Conservation (phyloP, 163 green algal genomes). For the Chlorella variabilis region DNA sequence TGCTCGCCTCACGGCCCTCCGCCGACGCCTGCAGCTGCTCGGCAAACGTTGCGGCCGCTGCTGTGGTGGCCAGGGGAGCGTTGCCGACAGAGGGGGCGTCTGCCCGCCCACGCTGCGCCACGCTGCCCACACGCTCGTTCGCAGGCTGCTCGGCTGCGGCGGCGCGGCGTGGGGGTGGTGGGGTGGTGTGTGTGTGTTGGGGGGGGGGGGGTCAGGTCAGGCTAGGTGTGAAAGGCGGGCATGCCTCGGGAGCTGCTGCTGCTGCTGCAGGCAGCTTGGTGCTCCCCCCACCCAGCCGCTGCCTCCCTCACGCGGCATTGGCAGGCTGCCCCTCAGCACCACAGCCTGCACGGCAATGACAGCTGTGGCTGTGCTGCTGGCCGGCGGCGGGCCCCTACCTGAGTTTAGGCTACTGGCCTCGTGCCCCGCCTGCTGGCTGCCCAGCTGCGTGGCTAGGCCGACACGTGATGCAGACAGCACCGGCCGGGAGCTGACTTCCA, state of each 20-base stretch:
- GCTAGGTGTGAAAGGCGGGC: no score
- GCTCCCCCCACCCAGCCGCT: no score
- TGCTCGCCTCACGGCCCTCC: constrained; percentile 28
- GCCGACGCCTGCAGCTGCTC: not conserved
- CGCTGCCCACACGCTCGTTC: constrained; percentile 30
- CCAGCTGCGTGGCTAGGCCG: constrained; percentile 14
- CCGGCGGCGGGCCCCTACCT: no score
- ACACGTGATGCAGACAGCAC: constrained; percentile 15
- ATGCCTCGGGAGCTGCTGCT: no score
- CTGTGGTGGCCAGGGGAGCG: constrained; percentile 9
- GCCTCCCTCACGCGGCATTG: no score
- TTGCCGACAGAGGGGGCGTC: constrained; percentile 39
- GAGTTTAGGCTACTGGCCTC: constrained; percentile 41
- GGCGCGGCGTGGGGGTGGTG: not conserved
- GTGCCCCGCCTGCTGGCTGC: constrained; percentile 26
- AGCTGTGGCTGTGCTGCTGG: no score
- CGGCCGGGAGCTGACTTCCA: constrained; percentile 28
- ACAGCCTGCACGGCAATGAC: no score
- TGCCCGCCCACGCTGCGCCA: not conserved
- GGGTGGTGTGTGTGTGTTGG: not conserved
- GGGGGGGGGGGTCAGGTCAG: not conserved
- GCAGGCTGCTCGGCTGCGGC: constrained; percentile 28
- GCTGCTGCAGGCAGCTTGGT: no score
- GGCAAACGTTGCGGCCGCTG: not conserved
- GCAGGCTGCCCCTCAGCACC: no score